Evolutionary conservation across 2,329 filamentous ascomycete genomes (phyloP).

Genomic region (Fusarium denticulatum): DNA sequence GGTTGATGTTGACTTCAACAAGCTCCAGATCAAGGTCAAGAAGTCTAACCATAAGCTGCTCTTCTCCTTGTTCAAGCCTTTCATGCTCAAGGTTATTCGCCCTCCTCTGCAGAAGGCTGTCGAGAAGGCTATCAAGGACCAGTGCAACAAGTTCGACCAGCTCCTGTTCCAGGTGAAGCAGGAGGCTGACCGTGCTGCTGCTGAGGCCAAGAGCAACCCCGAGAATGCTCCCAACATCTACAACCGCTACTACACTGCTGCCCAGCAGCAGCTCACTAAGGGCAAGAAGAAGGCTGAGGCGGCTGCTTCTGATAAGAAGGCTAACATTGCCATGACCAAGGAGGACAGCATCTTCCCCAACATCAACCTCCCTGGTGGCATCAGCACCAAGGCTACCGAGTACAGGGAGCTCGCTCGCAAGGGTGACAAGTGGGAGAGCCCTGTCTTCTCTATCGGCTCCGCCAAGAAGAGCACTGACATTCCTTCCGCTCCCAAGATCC

Average conservation of each 20-base stretch:
- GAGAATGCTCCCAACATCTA: constrained; percentile 85
- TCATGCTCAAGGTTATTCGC: constrained; percentile 84
- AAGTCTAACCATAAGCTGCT: constrained; percentile 95
- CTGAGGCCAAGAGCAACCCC: constrained; percentile 68
- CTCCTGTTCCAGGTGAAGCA: constrained; percentile 80
- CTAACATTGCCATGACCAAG: constrained; percentile 67
- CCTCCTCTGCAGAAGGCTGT: constrained; percentile 87
- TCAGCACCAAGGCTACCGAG: constrained; percentile 92
- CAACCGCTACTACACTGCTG: constrained; percentile 80
- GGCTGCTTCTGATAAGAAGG: constrained; percentile 71
- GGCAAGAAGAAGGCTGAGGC: constrained; percentile 81
- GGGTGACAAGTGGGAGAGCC: constrained; percentile 94
- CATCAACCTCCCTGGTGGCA: constrained; percentile 81
- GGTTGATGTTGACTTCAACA: constrained; percentile 82
- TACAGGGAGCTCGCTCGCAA: constrained; percentile 88
- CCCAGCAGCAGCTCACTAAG: constrained; percentile 77
- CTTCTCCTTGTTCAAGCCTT: constrained; percentile 85
- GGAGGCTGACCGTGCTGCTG: constrained; percentile 79
- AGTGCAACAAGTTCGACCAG: constrained; percentile 78
- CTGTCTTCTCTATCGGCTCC: constrained; percentile 87
- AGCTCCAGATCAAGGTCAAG: constrained; percentile 89
- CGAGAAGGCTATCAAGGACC: constrained; percentile 88
- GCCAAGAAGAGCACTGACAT: constrained; percentile 78
- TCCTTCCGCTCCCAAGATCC: constrained; percentile 66
- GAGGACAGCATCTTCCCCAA: constrained; percentile 91